These are phyloP conservation scores for Syzygium jambos DNA, from an alignment of 345 rosid species.

Conservation along the genomic window DNA sequence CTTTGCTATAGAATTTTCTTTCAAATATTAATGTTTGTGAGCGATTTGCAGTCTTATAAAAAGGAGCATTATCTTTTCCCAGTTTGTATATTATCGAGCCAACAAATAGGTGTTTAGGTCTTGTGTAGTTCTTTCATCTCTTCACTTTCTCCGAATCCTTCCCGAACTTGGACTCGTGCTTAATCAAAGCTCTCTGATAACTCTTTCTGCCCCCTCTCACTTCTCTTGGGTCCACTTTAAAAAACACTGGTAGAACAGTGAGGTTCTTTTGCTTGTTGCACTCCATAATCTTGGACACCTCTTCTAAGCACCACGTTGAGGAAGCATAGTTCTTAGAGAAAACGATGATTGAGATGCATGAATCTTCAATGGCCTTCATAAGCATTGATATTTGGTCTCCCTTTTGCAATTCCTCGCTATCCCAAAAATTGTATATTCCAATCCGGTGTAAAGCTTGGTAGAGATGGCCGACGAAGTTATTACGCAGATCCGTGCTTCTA, in stretches of 20 bases:
- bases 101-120: neutral
- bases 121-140: neutral
- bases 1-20: neutral
- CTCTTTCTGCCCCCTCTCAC: neutral
- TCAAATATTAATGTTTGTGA: neutral
- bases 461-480: no score
- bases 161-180: neutral
- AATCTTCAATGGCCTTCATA: neutral
- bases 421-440: neutral
- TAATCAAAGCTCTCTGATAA: neutral
- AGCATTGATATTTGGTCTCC: accelerated
- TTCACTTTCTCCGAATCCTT: neutral
- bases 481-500: no score
- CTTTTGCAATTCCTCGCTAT: neutral
- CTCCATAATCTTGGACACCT: neutral
- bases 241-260: neutral
- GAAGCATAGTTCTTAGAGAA: neutral
- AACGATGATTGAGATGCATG: accelerated
- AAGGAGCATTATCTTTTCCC: neutral
- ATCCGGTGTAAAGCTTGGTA: no score
- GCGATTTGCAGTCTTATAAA: neutral
- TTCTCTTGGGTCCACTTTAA: neutral
- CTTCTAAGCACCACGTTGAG: neutral
- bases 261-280: neutral
- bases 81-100: neutral